These are phyloP conservation scores for Leccinum arenicola DNA, from an alignment of 768 basidiomycete species.

Conservation along the genomic window DNA sequence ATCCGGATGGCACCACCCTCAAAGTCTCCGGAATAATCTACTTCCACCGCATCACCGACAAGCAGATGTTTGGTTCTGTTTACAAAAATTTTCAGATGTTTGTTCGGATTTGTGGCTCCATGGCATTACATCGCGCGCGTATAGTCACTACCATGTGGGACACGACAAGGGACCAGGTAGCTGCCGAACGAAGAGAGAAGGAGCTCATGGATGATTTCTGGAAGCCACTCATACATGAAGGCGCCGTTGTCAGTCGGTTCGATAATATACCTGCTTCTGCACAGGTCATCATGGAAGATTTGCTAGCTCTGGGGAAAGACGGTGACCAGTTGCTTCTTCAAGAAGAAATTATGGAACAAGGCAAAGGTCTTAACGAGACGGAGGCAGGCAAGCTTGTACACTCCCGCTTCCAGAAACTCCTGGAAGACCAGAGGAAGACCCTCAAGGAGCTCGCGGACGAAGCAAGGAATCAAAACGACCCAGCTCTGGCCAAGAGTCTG, in stretches of 20 bases:
- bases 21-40: too few species aligned
- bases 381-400: conserved; percentile 20
- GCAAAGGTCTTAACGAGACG: conserved; percentile 20
- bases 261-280: neutral
- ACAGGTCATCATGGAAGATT: neutral
- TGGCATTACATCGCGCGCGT: too few species aligned
- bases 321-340: conserved; percentile 13
- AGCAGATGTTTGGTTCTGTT: too few species aligned
- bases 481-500: conserved; percentile 8
- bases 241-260: conserved; percentile 3
- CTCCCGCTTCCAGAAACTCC: conserved; percentile 17
- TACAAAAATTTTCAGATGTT: too few species aligned
- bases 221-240: neutral
- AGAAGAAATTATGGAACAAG: conserved; percentile 16
- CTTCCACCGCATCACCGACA: too few species aligned
- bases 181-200: conserved; percentile 15
- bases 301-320: neutral
- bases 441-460: conserved; percentile 18
- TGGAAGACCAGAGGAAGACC: conserved; percentile 13
- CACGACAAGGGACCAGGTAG: too few species aligned
- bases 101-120: too few species aligned
- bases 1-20: neutral
- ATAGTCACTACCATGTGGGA: too few species aligned
- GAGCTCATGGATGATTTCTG: conserved; percentile 31
- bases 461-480: conserved; percentile 14